These are phyloP conservation scores for Sporothrix brunneoviolacea DNA, from an alignment of 2,329 filamentous ascomycete genomes.

Conservation along the genomic window DNA sequence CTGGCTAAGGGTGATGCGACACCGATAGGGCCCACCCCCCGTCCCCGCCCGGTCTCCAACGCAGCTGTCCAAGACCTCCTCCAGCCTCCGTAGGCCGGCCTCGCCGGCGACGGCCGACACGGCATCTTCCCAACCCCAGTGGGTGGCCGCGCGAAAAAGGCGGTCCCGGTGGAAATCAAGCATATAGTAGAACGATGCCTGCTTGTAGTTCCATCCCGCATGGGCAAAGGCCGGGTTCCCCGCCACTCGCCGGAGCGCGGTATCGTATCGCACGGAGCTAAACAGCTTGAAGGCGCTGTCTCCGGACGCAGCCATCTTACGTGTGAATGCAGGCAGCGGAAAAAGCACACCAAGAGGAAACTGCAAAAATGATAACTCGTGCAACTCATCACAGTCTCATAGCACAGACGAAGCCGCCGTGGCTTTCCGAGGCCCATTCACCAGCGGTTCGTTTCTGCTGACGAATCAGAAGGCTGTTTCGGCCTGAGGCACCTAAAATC, in stretches of 20 bases:
- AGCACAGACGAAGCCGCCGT: too few species aligned
- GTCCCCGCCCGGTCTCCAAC: neutral
- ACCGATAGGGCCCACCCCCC: conserved; percentile 33
- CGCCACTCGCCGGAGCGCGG: conserved; percentile 41
- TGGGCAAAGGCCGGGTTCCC: conserved; percentile 30
- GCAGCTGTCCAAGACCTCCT: conserved; percentile 23
- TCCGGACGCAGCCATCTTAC: conserved; percentile 21
- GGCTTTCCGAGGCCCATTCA: neutral
- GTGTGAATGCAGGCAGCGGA: conserved; percentile 20
- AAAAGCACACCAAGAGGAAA: neutral
- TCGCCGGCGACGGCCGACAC: conserved; percentile 38
- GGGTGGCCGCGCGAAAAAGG: conserved; percentile 55
- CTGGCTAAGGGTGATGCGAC: conserved; percentile 50
- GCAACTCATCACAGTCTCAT: too few species aligned
- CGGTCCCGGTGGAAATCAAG: conserved; percentile 71
- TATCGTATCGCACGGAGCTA: conserved; percentile 67
- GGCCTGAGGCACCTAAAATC: conserved; percentile 19
- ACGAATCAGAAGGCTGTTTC: conserved; percentile 13
- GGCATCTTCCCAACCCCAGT: conserved; percentile 50
- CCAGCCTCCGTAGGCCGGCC: conserved; percentile 38
- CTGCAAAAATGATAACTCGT: neutral
- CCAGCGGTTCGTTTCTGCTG: neutral
- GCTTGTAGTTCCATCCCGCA: conserved; percentile 46
- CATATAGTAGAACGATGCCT: conserved; percentile 66
- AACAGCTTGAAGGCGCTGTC: conserved; percentile 53